Conservation (phyloP, 2,329 filamentous ascomycete genomes). For the Chaetothyriales sp. region DNA sequence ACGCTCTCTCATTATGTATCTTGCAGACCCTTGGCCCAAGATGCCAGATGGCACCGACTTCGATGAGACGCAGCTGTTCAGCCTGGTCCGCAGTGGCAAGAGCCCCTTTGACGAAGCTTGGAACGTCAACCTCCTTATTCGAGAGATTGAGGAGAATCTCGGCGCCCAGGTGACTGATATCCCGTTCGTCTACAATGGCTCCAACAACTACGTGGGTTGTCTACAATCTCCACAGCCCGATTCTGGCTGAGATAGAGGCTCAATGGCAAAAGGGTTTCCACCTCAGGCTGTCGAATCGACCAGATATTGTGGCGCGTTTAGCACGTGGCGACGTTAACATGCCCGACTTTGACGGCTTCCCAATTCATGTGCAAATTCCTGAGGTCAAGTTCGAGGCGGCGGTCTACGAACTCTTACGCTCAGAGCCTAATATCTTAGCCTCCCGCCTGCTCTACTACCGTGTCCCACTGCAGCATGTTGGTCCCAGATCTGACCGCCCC, state of each 20-base stretch:
- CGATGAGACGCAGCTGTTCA: slow-evolving; percentile 6
- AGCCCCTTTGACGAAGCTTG: slow-evolving; percentile 17
- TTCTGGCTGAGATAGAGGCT: no score
- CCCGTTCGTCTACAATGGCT: slow-evolving; percentile 14
- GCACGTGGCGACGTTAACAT: slow-evolving; percentile 9
- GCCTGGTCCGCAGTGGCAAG: slow-evolving; percentile 10
- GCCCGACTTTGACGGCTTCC: slow-evolving; percentile 12
- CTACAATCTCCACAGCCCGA: slow-evolving; percentile 1
- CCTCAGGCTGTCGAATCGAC: slow-evolving; percentile 11
- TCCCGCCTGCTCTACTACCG: slow-evolving; percentile 15
- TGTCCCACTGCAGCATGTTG: slow-evolving; percentile 3
- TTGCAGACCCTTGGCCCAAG: slow-evolving; percentile 1
- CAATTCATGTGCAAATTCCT: slow-evolving; percentile 2
- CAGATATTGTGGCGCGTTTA: slow-evolving; percentile 14
- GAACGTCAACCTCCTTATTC: slow-evolving; percentile 19
- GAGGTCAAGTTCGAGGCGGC: slow-evolving; percentile 15
- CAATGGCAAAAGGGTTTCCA: slow-evolving; percentile 8
- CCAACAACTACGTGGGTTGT: slow-evolving; percentile 20
- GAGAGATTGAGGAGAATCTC: slow-evolving; percentile 18
- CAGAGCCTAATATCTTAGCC: slow-evolving; percentile 10
- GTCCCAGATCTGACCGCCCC: not conserved
- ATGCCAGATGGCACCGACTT: slow-evolving; percentile 5
- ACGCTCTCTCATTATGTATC: no score
- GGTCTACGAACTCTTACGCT: slow-evolving; percentile 11
- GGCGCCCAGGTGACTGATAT: slow-evolving; percentile 16